Conservation (phyloP, 306 rosid genomes). For the Medicago lupulina region DNA sequence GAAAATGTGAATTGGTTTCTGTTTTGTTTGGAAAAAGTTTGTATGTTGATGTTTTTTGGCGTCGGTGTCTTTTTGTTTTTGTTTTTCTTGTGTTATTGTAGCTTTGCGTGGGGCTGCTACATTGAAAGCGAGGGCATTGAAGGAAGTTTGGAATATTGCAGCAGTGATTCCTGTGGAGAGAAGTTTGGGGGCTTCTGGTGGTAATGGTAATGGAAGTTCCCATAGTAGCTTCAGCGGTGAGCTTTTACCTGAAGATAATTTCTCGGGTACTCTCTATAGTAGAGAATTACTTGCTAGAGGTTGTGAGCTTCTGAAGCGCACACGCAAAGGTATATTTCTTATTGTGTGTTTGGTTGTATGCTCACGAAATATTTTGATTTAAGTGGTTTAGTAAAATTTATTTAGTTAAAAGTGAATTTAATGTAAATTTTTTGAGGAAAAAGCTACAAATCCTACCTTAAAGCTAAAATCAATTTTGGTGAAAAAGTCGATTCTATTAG, state of each 20-base stretch:
- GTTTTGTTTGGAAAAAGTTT: neutral
- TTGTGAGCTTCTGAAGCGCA: constrained; percentile 87
- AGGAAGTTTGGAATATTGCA: constrained; percentile 94
- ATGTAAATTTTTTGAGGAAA: neutral
- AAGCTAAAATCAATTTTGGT: neutral
- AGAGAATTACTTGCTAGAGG: constrained; percentile 81
- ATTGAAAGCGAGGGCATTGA: constrained; percentile 87
- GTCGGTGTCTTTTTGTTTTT: neutral
- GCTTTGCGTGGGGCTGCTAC: constrained; percentile 98
- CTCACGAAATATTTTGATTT: too few species aligned
- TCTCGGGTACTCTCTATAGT: constrained; percentile 66
- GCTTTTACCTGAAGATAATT: constrained; percentile 67
- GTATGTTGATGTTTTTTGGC: neutral
- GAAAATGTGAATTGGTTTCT: neutral
- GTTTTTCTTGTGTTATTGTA: constrained; percentile 36
- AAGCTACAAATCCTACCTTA: neutral
- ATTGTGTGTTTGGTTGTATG: neutral
- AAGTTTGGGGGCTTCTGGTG: constrained; percentile 45
- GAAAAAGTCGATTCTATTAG: too few species aligned
- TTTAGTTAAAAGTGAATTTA: too few species aligned
- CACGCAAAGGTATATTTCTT: constrained; percentile 69
- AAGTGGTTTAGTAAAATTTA: too few species aligned
- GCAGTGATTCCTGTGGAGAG: constrained; percentile 84
- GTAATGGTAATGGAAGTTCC: constrained; percentile 43
- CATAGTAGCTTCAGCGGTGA: constrained; percentile 78